Evolutionary conservation across 495 filamentous ascomycete genomes (phyloP).

Genomic region (Podospora pseudocomata): DNA sequence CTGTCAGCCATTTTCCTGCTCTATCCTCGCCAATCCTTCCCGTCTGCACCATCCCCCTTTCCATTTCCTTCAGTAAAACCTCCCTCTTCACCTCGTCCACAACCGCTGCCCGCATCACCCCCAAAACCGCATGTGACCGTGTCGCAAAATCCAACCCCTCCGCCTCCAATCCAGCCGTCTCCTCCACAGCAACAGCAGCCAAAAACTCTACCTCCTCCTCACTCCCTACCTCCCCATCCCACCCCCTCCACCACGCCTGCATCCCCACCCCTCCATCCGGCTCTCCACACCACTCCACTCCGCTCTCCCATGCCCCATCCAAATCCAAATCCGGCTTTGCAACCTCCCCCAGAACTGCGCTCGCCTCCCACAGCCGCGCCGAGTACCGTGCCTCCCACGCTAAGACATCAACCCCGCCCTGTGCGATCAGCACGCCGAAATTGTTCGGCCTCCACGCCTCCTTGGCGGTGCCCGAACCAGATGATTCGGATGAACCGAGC

Average conservation of each 20-base stretch:
- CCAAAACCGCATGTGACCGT: constrained; percentile 7
- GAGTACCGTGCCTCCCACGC: constrained; percentile 10
- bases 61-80: constrained; percentile 6
- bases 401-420: constrained; percentile 10
- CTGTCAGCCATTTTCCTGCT: constrained; percentile 1
- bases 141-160: constrained; percentile 5
- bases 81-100: constrained; percentile 6
- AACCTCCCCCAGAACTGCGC: not conserved
- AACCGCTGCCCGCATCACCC: constrained; percentile 11
- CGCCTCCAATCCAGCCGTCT: constrained; percentile 8
- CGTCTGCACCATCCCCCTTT: not conserved
- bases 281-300: not conserved
- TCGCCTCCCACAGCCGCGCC: constrained; percentile 11
- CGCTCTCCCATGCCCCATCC: not conserved
- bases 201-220: constrained; percentile 12
- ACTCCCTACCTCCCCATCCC: not conserved
- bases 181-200: constrained; percentile 9
- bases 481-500: constrained; percentile 5
- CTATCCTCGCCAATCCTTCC: not conserved
- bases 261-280: not conserved
- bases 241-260: not conserved
- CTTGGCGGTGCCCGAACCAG: constrained; percentile 5
- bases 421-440: constrained; percentile 10
- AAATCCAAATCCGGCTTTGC: constrained; percentile 11
- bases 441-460: constrained; percentile 8